These are phyloP conservation scores for Wickerhamomyces subpelliculosus DNA, from an alignment of 805 yeast species.

Conservation along the genomic window DNA sequence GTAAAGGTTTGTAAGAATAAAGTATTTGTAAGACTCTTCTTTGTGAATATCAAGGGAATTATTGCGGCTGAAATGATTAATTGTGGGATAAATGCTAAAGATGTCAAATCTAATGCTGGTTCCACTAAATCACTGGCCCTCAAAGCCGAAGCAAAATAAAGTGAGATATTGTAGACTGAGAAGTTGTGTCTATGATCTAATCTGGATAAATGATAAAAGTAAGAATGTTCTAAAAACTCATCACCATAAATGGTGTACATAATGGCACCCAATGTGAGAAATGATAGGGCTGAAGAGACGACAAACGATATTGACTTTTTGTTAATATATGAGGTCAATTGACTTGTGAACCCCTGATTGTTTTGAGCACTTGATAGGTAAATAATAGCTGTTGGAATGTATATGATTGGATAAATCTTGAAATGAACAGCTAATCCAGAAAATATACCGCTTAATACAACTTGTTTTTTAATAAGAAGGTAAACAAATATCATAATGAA, in stretches of 20 bases:
- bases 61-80: constrained; percentile 49
- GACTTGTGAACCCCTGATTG: too few species aligned
- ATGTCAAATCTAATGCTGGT: constrained; percentile 30
- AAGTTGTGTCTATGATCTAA: constrained; percentile 94
- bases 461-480: constrained; percentile 32
- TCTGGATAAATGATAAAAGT: constrained; percentile 74
- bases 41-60: constrained; percentile 47
- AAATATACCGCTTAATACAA: constrained; percentile 19
- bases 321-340: constrained; percentile 33
- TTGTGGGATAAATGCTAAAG: constrained; percentile 82
- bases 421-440: constrained; percentile 67
- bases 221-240: constrained; percentile 72
- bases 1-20: constrained; percentile 71
- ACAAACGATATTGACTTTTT: constrained; percentile 34
- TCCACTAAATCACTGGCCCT: neutral
- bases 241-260: constrained; percentile 71
- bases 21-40: constrained; percentile 38
- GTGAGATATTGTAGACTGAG: constrained; percentile 71
- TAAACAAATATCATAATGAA: constrained; percentile 57
- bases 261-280: constrained; percentile 38
- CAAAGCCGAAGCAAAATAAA: constrained; percentile 53
- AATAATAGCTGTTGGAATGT: constrained; percentile 64
- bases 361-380: constrained; percentile 26
- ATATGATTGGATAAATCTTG: constrained; percentile 88
- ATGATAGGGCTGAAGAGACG: constrained; percentile 33